A percentile compares a stretch with the other conserved stretches of the same genome.
Evolutionary conservation across 192 early-diverging fungal species (phyloP).

Genomic region (Umbelopsis isabellina): DNA sequence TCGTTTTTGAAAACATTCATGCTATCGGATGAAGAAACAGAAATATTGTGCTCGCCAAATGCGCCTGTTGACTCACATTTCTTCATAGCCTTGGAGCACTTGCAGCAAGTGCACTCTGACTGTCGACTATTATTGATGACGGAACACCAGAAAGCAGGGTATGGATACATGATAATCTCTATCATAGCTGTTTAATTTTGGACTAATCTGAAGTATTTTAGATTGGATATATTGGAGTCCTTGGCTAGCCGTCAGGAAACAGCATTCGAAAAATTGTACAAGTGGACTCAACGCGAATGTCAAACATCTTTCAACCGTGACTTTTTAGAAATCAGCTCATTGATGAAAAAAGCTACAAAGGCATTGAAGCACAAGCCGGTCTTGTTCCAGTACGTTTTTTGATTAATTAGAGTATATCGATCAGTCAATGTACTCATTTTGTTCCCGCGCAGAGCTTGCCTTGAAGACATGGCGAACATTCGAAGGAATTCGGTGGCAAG

Average conservation of each 20-base stretch:
- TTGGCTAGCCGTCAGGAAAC: constrained; percentile 70
- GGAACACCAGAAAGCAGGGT: constrained; percentile 78
- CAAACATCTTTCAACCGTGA: constrained; percentile 64
- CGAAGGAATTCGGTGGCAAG: constrained; percentile 66
- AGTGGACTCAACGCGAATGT: constrained; percentile 76
- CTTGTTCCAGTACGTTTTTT: constrained; percentile 67
- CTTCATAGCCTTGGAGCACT: constrained; percentile 70
- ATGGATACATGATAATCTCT: constrained; percentile 12
- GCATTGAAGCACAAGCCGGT: constrained; percentile 72
- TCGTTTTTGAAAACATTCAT: constrained; percentile 74
- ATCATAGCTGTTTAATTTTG: background rate
- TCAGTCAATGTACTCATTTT: background rate
- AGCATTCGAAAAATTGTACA: constrained; percentile 74
- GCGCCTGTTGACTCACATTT: constrained; percentile 60
- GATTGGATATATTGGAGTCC: constrained; percentile 78
- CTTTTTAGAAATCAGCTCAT: constrained; percentile 65
- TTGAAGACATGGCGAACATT: constrained; percentile 75
- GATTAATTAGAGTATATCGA: background rate
- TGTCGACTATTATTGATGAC: constrained; percentile 75
- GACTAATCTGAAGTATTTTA: constrained; percentile 22
- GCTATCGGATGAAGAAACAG: constrained; percentile 67
- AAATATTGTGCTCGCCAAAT: constrained; percentile 54
- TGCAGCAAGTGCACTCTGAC: constrained; percentile 73
- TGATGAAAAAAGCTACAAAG: constrained; percentile 66
- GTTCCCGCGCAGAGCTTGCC: constrained; percentile 53